Percentiles rank a stretch among this genome's conserved stretches.
Evolutionary conservation across 768 basidiomycete species (phyloP).

Genomic region (Boletellus emodensis): DNA sequence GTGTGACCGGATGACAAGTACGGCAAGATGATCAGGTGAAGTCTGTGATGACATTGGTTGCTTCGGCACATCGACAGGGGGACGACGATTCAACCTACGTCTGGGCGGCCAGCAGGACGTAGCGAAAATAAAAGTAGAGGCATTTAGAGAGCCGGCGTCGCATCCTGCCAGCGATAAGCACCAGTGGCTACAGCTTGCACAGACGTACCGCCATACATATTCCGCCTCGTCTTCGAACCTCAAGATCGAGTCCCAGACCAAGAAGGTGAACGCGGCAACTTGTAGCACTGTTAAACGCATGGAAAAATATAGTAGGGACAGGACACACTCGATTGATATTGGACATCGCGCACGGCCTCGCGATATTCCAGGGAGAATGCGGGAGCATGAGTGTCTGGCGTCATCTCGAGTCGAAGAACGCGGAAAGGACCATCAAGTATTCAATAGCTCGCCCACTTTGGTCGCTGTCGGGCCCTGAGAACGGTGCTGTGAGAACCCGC

Average conservation of each 20-base stretch:
- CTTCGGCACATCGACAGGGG: neutral
- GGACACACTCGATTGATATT: conserved; percentile 10
- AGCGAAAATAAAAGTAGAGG: conserved; percentile 20
- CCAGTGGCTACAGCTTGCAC: no score
- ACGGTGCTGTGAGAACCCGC: no score
- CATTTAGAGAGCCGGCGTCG: conserved; percentile 7
- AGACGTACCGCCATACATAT: conserved; percentile 30
- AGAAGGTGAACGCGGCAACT: conserved; percentile 26
- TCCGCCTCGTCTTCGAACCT: conserved; percentile 24
- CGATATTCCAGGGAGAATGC: conserved; percentile 4
- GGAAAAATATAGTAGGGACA: neutral
- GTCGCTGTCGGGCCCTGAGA: no score
- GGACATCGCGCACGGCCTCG: conserved; percentile 3
- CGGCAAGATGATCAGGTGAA: conserved; percentile 6
- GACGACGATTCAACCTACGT: conserved; percentile 2
- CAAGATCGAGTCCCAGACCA: conserved; percentile 27
- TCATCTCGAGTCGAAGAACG: conserved; percentile 9
- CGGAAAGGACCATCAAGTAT: neutral
- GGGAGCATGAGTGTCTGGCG: neutral
- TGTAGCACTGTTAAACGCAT: neutral
- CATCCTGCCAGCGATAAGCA: conserved; percentile 8
- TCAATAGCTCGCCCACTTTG: neutral
- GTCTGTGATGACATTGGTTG: conserved; percentile 1
- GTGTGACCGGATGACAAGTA: conserved; percentile 6
- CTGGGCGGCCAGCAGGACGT: conserved; percentile 10